These are phyloP conservation scores for Colletotrichum somersetense DNA, from an alignment of 2,329 filamentous ascomycete genomes.

Conservation along the genomic window DNA sequence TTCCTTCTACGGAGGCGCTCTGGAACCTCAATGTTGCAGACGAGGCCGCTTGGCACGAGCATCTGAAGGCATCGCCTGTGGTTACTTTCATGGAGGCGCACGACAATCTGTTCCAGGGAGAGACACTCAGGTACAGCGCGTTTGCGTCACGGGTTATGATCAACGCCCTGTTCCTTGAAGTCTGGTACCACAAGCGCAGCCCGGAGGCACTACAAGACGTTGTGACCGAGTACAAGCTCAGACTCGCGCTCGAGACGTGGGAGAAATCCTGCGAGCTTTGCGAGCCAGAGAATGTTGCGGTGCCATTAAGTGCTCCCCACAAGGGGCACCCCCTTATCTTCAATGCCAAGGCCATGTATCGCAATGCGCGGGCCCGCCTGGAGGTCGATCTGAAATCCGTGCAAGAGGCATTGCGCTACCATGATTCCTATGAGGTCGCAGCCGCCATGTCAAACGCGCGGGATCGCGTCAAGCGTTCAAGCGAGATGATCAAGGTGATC, in stretches of 20 bases:
- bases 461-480: slow-evolving; percentile 92
- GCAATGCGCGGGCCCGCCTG: slow-evolving; percentile 90
- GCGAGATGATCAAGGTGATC: slow-evolving; percentile 98
- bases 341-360: slow-evolving; percentile 97
- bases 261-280: slow-evolving; percentile 95
- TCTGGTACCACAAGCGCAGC: slow-evolving; percentile 99
- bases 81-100: slow-evolving; percentile 95
- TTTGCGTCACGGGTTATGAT: slow-evolving; percentile 99
- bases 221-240: slow-evolving; percentile 97
- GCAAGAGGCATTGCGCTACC: slow-evolving; percentile 95
- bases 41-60: slow-evolving; percentile 86
- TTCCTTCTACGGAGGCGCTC: slow-evolving; percentile 92
- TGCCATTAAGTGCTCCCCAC: slow-evolving; percentile 92
- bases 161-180: slow-evolving; percentile 96
- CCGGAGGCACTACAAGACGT: slow-evolving; percentile 98
- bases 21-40: slow-evolving; percentile 90
- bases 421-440: slow-evolving; percentile 96
- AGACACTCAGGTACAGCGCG: slow-evolving; percentile 90
- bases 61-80: slow-evolving; percentile 75
- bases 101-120: slow-evolving; percentile 94
- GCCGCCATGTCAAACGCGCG: slow-evolving; percentile 95
- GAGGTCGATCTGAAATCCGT: slow-evolving; percentile 96
- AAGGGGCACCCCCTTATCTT: slow-evolving; percentile 97
- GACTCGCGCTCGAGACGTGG: slow-evolving; percentile 97
- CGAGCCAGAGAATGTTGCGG: slow-evolving; percentile 88